Percentiles rank a stretch among this genome's conserved stretches.
These are phyloP conservation scores for Nannochloropsis gaditana DNA, from an alignment of 108 stramenopile genomes.

Conservation along the genomic window DNA sequence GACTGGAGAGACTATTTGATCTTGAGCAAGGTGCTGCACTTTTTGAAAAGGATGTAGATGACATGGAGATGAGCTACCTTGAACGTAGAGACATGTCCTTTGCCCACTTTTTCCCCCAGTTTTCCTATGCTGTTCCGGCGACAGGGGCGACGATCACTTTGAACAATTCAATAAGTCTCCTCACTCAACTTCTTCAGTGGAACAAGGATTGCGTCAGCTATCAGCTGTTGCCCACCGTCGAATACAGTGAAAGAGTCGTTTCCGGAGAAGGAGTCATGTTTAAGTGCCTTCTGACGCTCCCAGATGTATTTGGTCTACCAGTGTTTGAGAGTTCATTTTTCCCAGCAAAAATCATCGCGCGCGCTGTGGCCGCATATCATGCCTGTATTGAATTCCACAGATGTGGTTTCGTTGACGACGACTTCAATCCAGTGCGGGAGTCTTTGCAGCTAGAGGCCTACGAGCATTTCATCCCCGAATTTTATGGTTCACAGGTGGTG, in stretches of 20 bases:
- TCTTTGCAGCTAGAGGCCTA: background rate
- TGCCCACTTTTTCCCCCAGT: background rate
- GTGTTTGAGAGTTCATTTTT: background rate
- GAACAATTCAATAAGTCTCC: conserved; percentile 14
- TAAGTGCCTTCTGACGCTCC: background rate
- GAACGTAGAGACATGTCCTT: background rate
- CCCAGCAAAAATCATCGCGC: background rate
- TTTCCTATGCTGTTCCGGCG: background rate
- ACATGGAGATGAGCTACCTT: background rate
- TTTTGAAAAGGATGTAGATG: background rate
- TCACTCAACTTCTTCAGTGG: background rate
- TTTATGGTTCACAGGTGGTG: background rate
- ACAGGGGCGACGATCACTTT: background rate
- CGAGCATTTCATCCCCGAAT: background rate
- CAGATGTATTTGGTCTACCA: background rate
- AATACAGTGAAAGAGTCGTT: background rate
- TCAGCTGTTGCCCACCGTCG: background rate
- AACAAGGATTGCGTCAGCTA: background rate
- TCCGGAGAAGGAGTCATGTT: background rate
- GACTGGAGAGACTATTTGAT: background rate
- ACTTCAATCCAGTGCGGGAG: background rate
- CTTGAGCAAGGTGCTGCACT: background rate
- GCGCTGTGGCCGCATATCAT: conserved; percentile 13
- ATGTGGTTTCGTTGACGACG: background rate
- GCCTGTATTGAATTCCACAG: conserved; percentile 10